These are phyloP conservation scores for Amaranthus palmeri DNA, from an alignment of 148 eudicot species.

Conservation along the genomic window DNA sequence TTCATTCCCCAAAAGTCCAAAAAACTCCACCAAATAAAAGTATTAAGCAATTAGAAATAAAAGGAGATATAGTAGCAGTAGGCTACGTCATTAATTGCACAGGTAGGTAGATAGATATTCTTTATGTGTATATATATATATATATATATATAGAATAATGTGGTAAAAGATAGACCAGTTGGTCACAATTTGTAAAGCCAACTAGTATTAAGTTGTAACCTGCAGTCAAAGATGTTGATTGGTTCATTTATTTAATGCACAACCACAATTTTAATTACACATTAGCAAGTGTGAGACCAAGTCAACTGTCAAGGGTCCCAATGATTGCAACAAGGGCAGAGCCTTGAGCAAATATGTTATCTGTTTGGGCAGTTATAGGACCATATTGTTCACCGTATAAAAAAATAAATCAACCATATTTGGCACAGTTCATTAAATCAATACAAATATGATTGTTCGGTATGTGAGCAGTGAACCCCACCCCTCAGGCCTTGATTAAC, in stretches of 20 bases:
- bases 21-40: neutral
- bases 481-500: too few relatives aligned
- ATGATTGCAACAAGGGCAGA: neutral
- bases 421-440: neutral
- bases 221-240: neutral
- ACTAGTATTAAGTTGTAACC: neutral
- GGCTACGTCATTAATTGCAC: neutral
- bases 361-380: neutral
- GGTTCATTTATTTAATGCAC: neutral
- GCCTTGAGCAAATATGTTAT: neutral
- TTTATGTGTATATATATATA: neutral
- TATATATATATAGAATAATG: neutral
- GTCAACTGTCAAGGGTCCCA: constrained; percentile 17
- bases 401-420: too few relatives aligned
- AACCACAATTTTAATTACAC: neutral
- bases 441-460: too few relatives aligned
- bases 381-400: too few relatives aligned
- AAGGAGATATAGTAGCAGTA: neutral
- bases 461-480: too few relatives aligned
- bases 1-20: constrained; percentile 5
- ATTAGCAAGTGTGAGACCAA: neutral
- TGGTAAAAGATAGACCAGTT: constrained; percentile 9
- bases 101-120: neutral
- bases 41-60: constrained; percentile 9
- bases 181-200: neutral